A percentile compares a stretch with the other conserved stretches of the same genome.
phyloP scores from a whole-genome alignment of 768 basidiomycete genomes.

The Ramaria rubella region DNA sequence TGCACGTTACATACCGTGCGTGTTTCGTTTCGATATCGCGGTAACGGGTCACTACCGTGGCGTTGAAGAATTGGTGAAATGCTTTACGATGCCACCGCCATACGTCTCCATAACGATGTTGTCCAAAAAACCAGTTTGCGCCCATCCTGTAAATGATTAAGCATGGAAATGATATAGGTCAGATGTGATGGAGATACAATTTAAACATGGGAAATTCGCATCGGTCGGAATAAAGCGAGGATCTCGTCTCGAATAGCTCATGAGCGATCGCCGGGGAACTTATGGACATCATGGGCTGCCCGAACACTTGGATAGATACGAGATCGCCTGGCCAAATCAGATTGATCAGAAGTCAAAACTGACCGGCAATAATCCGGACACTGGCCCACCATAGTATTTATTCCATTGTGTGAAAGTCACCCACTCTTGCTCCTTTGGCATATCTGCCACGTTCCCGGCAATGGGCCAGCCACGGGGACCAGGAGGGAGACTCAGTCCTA shows the following conservation, averaged over 20 bases:
- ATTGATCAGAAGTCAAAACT: neutral
- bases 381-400: constrained; percentile 42
- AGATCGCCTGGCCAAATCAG: constrained; percentile 1
- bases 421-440: constrained; percentile 16
- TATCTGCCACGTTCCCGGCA: constrained; percentile 18
- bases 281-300: neutral
- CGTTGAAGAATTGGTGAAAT: constrained; percentile 48
- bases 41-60: constrained; percentile 33
- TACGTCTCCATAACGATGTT: constrained; percentile 43
- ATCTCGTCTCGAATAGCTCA: constrained; percentile 1
- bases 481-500: constrained; percentile 13
- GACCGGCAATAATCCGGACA: neutral
- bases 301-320: neutral
- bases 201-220: neutral
- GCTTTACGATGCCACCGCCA: constrained; percentile 37
- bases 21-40: constrained; percentile 41
- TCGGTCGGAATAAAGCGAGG: constrained; percentile 4
- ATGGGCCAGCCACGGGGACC: constrained; percentile 20
- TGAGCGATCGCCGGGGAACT: neutral
- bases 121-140: constrained; percentile 44
- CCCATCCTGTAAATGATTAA: constrained; percentile 28
- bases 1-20: constrained; percentile 24
- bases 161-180: constrained; percentile 12
- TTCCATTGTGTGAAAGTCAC: constrained; percentile 47
- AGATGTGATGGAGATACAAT: neutral